Conservation (phyloP, 1,139 yeast genomes). For the Suhomyces ambrosiae region DNA sequence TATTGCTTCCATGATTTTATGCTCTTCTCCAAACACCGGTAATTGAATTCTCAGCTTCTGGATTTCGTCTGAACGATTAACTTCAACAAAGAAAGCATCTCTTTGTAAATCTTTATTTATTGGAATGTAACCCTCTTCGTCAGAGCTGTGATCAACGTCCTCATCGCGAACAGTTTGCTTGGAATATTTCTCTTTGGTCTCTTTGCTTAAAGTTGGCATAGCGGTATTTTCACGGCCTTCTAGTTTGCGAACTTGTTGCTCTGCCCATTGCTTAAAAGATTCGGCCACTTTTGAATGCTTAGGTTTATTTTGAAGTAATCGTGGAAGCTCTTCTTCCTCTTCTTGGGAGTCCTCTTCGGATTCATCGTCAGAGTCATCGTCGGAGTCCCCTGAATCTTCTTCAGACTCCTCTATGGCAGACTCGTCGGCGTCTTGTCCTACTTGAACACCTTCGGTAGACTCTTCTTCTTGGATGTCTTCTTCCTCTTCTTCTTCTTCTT, state of each 20-base stretch:
- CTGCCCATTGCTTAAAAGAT: conserved; percentile 65
- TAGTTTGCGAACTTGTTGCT: conserved; percentile 52
- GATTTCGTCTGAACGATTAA: conserved; percentile 63
- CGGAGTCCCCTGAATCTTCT: conserved; percentile 34
- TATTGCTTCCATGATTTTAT: conserved; percentile 91
- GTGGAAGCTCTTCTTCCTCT: conserved; percentile 31
- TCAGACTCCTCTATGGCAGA: conserved; percentile 20
- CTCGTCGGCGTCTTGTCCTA: conserved; percentile 13
- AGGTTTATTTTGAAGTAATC: conserved; percentile 41
- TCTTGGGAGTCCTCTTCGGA: conserved; percentile 24
- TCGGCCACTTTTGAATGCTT: conserved; percentile 46
- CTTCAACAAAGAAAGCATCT: conserved; percentile 68
- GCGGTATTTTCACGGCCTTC: conserved; percentile 59
- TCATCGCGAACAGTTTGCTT: conserved; percentile 54
- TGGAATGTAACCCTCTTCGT: conserved; percentile 58
- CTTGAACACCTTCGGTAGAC: no score
- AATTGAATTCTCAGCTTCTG: conserved; percentile 68
- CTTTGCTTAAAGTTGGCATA: conserved; percentile 54
- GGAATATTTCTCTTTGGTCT: conserved; percentile 46
- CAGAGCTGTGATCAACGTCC: conserved; percentile 62
- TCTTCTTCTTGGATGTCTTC: conserved; percentile 13
- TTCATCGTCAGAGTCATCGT: conserved; percentile 40
- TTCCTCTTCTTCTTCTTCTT: conserved; percentile 13
- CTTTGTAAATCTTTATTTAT: conserved; percentile 56
- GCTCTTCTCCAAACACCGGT: conserved; percentile 93